Percentiles rank a stretch among this genome's conserved stretches.
Conservation (phyloP, 2,329 filamentous ascomycete species). For the Aureobasidium mangrovei region DNA sequence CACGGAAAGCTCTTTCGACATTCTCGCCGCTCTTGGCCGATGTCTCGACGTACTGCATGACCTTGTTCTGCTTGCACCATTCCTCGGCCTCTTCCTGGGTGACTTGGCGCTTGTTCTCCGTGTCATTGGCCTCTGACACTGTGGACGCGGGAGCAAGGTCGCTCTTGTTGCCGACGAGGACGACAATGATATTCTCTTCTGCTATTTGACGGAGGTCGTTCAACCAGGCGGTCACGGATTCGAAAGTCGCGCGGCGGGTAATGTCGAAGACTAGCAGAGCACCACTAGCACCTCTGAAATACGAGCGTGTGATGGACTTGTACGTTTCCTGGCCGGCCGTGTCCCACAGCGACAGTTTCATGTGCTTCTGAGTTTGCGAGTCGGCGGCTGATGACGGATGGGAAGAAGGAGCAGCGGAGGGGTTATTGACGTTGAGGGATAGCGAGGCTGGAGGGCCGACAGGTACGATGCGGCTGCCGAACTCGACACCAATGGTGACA, state of each 20-base stretch:
- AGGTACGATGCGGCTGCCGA: conserved; percentile 84
- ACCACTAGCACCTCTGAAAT: conserved; percentile 74
- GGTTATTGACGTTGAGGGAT: conserved; percentile 47
- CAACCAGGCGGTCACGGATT: conserved; percentile 85
- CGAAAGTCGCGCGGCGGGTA: conserved; percentile 72
- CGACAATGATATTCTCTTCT: conserved; percentile 88
- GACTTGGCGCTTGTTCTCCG: conserved; percentile 65
- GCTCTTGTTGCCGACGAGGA: conserved; percentile 91
- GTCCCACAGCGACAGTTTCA: conserved; percentile 93
- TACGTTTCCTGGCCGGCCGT: conserved; percentile 96
- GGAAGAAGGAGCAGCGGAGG: conserved; percentile 18
- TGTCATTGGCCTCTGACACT: conserved; percentile 24
- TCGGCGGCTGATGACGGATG: conserved; percentile 23
- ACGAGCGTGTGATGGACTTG: conserved; percentile 88
- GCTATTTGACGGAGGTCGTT: conserved; percentile 90
- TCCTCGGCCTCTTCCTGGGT: conserved; percentile 74
- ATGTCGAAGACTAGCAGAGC: conserved; percentile 93
- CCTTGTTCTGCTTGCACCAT: conserved; percentile 78
- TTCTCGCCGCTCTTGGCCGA: conserved; percentile 91
- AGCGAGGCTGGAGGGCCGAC: conserved; percentile 73
- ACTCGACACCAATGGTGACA: conserved; percentile 95
- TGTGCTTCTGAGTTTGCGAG: conserved; percentile 55
- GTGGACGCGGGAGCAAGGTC: conserved; percentile 56
- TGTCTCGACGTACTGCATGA: conserved; percentile 92
- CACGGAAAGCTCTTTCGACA: conserved; percentile 85